Evolutionary conservation across 1,139 yeast genomes (phyloP).

Genomic region (Pichia inconspicua): DNA sequence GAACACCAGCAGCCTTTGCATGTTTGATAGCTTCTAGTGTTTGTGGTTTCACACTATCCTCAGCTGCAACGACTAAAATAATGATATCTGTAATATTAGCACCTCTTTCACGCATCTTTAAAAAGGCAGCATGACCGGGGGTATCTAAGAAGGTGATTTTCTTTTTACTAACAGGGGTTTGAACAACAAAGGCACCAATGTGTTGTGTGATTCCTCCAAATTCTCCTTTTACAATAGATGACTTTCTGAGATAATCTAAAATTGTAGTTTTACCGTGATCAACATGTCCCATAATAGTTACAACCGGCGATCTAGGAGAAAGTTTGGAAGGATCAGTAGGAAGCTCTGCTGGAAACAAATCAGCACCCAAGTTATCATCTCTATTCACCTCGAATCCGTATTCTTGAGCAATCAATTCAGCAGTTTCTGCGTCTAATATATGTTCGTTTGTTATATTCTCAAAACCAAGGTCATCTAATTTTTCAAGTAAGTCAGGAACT

Average conservation of each 20-base stretch:
- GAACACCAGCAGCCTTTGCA: conserved; percentile 77
- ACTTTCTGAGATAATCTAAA: conserved; percentile 74
- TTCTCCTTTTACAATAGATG: conserved; percentile 75
- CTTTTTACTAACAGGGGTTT: conserved; percentile 65
- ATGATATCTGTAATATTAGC: conserved; percentile 92
- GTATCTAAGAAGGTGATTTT: conserved; percentile 87
- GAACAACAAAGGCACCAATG: conserved; percentile 91
- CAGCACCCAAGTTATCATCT: conserved; percentile 55
- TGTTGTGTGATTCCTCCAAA: conserved; percentile 98
- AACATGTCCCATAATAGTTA: conserved; percentile 97
- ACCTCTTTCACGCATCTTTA: conserved; percentile 95
- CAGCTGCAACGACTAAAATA: conserved; percentile 92
- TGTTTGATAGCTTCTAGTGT: conserved; percentile 94
- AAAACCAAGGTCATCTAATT: conserved; percentile 65
- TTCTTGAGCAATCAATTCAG: conserved; percentile 81
- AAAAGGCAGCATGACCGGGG: conserved; percentile 97
- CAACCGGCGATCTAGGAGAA: conserved; percentile 81
- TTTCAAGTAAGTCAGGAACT: conserved; percentile 49
- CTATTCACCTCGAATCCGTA: conserved; percentile 64
- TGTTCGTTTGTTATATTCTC: conserved; percentile 68
- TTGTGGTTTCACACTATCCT: conserved; percentile 97
- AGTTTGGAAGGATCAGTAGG: conserved; percentile 29
- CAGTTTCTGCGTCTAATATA: conserved; percentile 79
- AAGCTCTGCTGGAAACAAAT: conserved; percentile 47
- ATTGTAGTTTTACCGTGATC: conserved; percentile 98